Evolutionary conservation across 805 yeast species (phyloP), one percentile per base, ranked within the genome.

Genomic region (Candida oleophila): DNA sequence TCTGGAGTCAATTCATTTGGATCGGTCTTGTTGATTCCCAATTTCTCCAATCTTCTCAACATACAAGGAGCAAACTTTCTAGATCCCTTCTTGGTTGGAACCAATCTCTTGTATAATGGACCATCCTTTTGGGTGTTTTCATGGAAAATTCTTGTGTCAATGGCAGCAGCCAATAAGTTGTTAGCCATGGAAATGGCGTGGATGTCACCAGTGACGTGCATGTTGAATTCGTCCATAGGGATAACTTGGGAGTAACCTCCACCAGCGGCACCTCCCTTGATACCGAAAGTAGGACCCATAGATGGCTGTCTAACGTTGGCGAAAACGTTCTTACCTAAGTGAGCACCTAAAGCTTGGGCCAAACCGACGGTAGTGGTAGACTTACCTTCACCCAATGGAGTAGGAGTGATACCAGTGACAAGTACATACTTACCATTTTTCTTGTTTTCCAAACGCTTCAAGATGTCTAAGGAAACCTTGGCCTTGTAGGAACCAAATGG

Each of bases 231-330:
- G 66, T 86, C 92, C 94, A 86, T 86, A 52, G 94, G 94, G 62
- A 86, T 85, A 28, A 86, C 94, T 67, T 86, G 92, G 22, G 94
- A 83, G 62, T 85, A 86, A 49, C 94, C 94, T 65, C 94, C 92
- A 64, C 94, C 94, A 5, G 94, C 94, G 55, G 94, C 94, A 69
- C 94, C 94, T 68, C 94, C 94, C 65, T 86, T 86, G 55, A 86
- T 85, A 70, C 94, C 94, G 59, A 86, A 86, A 16, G 94, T 86
- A 53, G 94, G 94, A 46, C 94, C 94, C 91, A 86, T 85, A 7
- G 90, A 83, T 21, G 94, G 94, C 64, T 86, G 94, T 74, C 94
- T 80, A 44, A 86, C 94, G 61, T 85, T 86, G 53, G 92, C 94
- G 60, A 86, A 77, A 12, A 85, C 84, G 49, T 84, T 81, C 55